Base-by-base conservation (phyloP, 371 early-diverging fungal species). In the Capillidium rhysosporum region DNA sequence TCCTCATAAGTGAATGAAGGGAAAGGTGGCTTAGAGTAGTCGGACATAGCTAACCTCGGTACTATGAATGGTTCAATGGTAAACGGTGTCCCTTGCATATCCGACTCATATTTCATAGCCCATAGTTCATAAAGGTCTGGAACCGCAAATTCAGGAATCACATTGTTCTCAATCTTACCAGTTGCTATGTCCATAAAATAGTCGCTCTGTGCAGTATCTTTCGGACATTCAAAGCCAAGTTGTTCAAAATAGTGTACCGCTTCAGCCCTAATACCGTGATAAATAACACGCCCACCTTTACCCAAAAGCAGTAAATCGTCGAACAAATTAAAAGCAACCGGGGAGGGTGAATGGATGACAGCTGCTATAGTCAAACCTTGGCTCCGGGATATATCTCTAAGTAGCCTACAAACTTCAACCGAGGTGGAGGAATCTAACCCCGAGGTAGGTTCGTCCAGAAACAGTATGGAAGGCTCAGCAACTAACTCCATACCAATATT, bases 381-480 rank as follows among this genome's bases (percentile, higher is more conserved):
- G 40, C 67, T 61, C 20, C 61, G 64, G 1, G 80, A 72, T 58
- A 83, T 70, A 25, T 70, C 57, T 52, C 65, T 68, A 12, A 81
- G 60, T 40, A 81, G 62, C 23, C 60, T 59, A 55, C 79, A 73
- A 1, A 84, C 79, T 55, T 84, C 76, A 23, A 69, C 66, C 5
- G 84, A 69, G 1, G 82, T 77, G 16, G 76, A 68, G 18, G 79
- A 72, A 61, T 89, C 92, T 26, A 90, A 69, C 0, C 92, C 92
- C 86, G 68, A 46, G 1, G 92, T 92, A 9, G 92, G 91, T 62
- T 97, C 98, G 61, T 98, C 98, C 61, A 95, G 62, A 59, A 95
- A 89, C 51, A 96, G 61, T 29, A 93, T 72, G 8, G 80, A 77
- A 1, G 98, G 89, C 26, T 89, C 83, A 1, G 82, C 82, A 5